phyloP scores from a whole-genome alignment of 1,284 basidiomycete species.

The Ganoderma lingzhi region DNA sequence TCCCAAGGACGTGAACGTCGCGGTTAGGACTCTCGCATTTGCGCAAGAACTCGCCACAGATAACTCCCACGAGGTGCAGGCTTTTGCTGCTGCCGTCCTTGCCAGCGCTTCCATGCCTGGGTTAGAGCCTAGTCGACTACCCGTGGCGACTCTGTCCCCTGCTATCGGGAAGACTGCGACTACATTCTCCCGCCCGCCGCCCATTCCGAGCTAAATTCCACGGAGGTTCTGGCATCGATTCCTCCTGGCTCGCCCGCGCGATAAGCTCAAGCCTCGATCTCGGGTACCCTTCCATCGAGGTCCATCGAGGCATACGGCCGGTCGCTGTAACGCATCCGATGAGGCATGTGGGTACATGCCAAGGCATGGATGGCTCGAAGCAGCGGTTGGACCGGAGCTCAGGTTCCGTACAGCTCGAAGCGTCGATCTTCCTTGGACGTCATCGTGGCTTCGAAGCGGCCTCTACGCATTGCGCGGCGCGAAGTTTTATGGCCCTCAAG shows the following conservation, averaged over 20 bases:
- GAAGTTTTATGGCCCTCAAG: constrained; percentile 14
- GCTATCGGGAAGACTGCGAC: constrained; percentile 32
- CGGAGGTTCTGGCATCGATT: constrained; percentile 8
- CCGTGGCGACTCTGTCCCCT: constrained; percentile 16
- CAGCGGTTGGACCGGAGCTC: constrained; percentile 21
- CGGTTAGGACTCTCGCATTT: constrained; percentile 27
- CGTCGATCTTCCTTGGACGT: constrained; percentile 27
- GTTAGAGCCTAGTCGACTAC: constrained; percentile 14
- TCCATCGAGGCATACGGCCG: constrained; percentile 14
- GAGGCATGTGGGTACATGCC: constrained; percentile 12
- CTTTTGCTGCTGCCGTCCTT: constrained; percentile 38
- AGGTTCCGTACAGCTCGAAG: not conserved
- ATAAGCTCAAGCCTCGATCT: not conserved
- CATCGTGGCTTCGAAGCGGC: constrained; percentile 25
- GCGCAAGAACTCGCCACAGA: constrained; percentile 35
- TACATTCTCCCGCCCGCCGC: constrained; percentile 44
- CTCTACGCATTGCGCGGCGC: constrained; percentile 19
- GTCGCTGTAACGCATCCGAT: constrained; percentile 17
- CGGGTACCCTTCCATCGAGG: constrained; percentile 11
- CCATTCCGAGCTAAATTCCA: constrained; percentile 32
- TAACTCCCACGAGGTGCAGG: constrained; percentile 39
- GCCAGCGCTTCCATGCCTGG: constrained; percentile 16
- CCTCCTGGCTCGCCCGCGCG: not conserved
- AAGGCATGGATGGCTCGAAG: constrained; percentile 17
- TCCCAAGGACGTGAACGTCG: constrained; percentile 30